Evolutionary conservation across 208 protist genomes (phyloP), one percentile per base, ranked within the genome.

Genomic region (Angomonas deanei): DNA sequence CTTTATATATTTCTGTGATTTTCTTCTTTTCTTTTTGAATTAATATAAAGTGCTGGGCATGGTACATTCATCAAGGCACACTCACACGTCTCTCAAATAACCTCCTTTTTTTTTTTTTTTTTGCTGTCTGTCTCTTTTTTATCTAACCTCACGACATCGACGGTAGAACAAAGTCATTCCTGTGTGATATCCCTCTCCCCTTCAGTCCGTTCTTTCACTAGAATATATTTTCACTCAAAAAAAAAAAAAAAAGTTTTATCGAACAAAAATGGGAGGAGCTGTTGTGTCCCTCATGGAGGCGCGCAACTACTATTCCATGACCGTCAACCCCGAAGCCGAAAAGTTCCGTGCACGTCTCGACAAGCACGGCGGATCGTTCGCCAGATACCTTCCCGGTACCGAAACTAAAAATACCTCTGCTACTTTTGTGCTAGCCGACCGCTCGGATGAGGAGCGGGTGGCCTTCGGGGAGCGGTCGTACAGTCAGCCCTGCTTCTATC

Each of bases 261-360:
- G 10, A 34, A 4, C 3, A 21, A 36, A 23, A 4, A 58, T 69
- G 53, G 55, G 53, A 32, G 38, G 47, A 13, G 53, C 55, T 27
- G 48, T 62, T 23, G 33, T 49, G 11, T 28, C 55, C 15, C n/a
- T 63, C 54, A 67, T 80, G 59, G 64, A 75, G 39, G 4, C 46
- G 39, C 56, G 53, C 34, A 74, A 76, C 61, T 15, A 26, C 28
- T 61, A 55, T 23, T 23, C 39, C n/a, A 27, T 56, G 26, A 59
- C 64, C 24, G 49, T 59, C 8, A 27, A 75, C 38, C 17, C 54
- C 23, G 33, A 53, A 23, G 52, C 64, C 11, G 17, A 48, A 5
- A 6, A 19, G 11, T 64, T 61, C 36, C 15, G 63, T 19, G n/a
- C 54, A 26, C 42, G 46, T n/a, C 65, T 64, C 3, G 21, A 54